Evolutionary conservation across 495 filamentous ascomycete species (phyloP), one percentile per base, ranked within the genome.

Genomic region (Xylaria telfairii): DNA sequence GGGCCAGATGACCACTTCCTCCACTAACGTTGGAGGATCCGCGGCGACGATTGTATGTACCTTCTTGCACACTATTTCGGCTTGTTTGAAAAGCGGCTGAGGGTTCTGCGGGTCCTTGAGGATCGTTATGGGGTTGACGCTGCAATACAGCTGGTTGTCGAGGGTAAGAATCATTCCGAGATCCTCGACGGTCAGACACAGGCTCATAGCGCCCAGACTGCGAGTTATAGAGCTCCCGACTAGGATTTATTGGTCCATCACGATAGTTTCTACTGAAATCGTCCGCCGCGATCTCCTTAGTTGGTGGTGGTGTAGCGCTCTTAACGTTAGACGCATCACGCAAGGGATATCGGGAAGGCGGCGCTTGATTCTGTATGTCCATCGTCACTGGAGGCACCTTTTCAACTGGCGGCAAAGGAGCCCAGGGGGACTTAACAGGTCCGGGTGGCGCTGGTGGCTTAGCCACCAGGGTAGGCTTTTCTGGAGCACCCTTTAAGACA

Each of bases 11-110:
- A 53, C 92, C 92, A 80, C 94, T 98, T 68, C 93, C 93, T 39
- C 94, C 95, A 77, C 95, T 98, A 37, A 97, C 92, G 76, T 94
- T 97, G 1, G 95, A 97, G n/a, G 95, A 98, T 62, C 92, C 91
- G 56, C 96, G 90, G 56, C 93, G 89, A 67, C 94, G 90, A 34
- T 86, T 88, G 86, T 93, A 97, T 5, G 90, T 85, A 17, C 83
- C 87, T 69, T 95, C 92, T 62, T 90, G 90, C 42, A 87, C 87
- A 73, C 86, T 90, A 15, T 87, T 87, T 56, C 93, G 87, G 70
- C 90, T 89, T 10, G 92, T 93, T 75, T 97, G 95, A 75, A 97
- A 97, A n/a, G 94, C 92, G 34, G 94, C 85, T 56, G 95, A 96
- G 17, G 94, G 93, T 73, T 99, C 96, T 47, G 93, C 92, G n/a